Conservation (phyloP, 2,329 filamentous ascomycete species). For the Penicillium sp. region DNA sequence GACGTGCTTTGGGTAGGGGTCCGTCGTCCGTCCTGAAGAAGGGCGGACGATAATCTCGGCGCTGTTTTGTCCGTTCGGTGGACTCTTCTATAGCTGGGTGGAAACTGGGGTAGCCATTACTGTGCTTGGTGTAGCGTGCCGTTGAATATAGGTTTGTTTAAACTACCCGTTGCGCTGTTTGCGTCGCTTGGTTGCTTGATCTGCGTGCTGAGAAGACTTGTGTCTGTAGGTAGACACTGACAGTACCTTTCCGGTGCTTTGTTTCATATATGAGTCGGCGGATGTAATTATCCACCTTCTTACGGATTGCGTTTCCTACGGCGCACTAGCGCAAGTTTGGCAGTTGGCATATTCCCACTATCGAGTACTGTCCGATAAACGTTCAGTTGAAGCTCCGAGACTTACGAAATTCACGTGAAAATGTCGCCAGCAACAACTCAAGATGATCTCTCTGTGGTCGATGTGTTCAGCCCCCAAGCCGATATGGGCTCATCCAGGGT, state of each 20-base stretch:
- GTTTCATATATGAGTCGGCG: conserved; percentile 19
- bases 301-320: conserved; percentile 15
- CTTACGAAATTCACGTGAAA: conserved; percentile 6
- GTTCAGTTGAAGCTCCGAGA: background rate
- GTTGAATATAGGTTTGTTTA: conserved; percentile 1
- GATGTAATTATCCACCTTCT: conserved; percentile 17
- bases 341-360: conserved; percentile 5
- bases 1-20: conserved; percentile 53
- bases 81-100: background rate
- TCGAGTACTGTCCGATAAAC: background rate
- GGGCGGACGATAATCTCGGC: conserved; percentile 55
- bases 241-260: conserved; percentile 10
- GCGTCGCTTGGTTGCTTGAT: background rate
- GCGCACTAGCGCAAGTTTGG: conserved; percentile 4
- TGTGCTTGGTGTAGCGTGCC: background rate
- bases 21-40: conserved; percentile 56
- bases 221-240: conserved; percentile 10
- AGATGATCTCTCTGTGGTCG: conserved; percentile 45
- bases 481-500: conserved; percentile 35
- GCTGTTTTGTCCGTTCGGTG: conserved; percentile 15
- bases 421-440: conserved; percentile 26
- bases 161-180: conserved; percentile 9
- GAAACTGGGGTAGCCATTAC: background rate
- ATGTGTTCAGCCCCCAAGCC: conserved; percentile 45
- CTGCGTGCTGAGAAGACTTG: background rate